Percentiles rank a stretch among this genome's conserved stretches.
phyloP scores from a whole-genome alignment of 768 basidiomycete genomes.

The Lepiota subincarnata region DNA sequence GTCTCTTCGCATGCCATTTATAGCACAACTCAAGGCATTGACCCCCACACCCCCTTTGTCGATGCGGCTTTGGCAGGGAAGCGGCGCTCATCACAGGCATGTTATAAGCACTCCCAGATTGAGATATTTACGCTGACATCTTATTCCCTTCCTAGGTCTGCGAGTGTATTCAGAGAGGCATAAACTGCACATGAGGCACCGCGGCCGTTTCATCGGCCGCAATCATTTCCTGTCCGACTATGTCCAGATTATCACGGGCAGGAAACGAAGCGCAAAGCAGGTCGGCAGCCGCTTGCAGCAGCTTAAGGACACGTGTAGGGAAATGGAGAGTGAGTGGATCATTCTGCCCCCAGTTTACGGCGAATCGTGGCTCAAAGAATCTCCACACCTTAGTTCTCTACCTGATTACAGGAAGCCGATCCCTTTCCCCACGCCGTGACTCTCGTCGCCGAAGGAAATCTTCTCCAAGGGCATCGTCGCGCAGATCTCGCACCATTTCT shows the following conservation, averaged over 20 bases:
- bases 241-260: constrained; percentile 61
- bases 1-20: constrained; percentile 9
- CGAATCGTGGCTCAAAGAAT: neutral
- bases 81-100: constrained; percentile 68
- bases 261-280: constrained; percentile 68
- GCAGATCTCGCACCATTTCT: neutral
- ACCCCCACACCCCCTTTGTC: neutral
- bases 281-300: constrained; percentile 79
- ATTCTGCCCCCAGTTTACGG: too few relatives aligned
- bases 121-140: neutral
- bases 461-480: neutral
- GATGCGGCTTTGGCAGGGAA: constrained; percentile 32
- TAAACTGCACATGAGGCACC: constrained; percentile 54
- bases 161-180: constrained; percentile 63
- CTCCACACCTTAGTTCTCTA: constrained; percentile 1
- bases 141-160: constrained; percentile 37
- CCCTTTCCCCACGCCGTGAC: constrained; percentile 4
- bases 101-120: constrained; percentile 8
- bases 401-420: constrained; percentile 6
- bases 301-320: constrained; percentile 64
- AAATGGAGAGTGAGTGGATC: constrained; percentile 15
- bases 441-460: constrained; percentile 1
- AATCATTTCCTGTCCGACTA: constrained; percentile 78
- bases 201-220: constrained; percentile 71
- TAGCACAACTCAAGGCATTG: constrained; percentile 4